Base-by-base conservation (phyloP, 768 basidiomycete genomes). In the Pulveroboletus sp. region DNA sequence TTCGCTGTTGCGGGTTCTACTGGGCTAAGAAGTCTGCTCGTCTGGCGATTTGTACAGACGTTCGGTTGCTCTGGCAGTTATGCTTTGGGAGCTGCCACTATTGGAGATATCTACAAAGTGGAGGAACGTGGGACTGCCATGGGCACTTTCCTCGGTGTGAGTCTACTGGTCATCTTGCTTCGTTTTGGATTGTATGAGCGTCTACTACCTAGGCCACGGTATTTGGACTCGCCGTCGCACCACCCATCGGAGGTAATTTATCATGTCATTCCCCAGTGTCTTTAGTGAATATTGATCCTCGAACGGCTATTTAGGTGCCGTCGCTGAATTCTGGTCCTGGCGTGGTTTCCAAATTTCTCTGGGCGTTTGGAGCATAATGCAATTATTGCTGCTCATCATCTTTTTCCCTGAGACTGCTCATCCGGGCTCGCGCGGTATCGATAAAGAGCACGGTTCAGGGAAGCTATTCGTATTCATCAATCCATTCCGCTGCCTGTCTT, bases 391-490 rank as follows among this genome's bases (percentile, higher is more conserved):
- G 6, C 69, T 85, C 31, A 43, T 61, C 2, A 36, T 75, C 3
- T 73, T 73, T 44, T 73, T 85, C n/a, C 85, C 85, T 0, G 86
- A 88, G 57, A 87, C 85, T 2, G 78, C 76, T 43, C 81, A 83
- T 56, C 84, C 85, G 1, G 76, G 80, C 6, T 59, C 74, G 1
- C 69, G 75, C 33, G 79, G 82, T 0, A 69, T 84, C 3, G 82
- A 83, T 46, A 79, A 79, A 51, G 49, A 62, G 3, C 48, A 47
- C 27, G 52, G 59, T 4, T 53, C 55, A 2, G 57, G 50, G 4
- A 21, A 21, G 21, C 21, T 21, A 21, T 21, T 21, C 21, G 21
- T 21, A 3, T 21, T 21, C 21, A 21, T 21, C 21, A 21, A 21
- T 21, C 21, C 21, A 21, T 21, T 21, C 21, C 21, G 21, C 21